A percentile compares a stretch with the other conserved stretches of the same genome.
Evolutionary conservation across 2,329 filamentous ascomycete species (phyloP).

Genomic region (Raffaelea albimanens): DNA sequence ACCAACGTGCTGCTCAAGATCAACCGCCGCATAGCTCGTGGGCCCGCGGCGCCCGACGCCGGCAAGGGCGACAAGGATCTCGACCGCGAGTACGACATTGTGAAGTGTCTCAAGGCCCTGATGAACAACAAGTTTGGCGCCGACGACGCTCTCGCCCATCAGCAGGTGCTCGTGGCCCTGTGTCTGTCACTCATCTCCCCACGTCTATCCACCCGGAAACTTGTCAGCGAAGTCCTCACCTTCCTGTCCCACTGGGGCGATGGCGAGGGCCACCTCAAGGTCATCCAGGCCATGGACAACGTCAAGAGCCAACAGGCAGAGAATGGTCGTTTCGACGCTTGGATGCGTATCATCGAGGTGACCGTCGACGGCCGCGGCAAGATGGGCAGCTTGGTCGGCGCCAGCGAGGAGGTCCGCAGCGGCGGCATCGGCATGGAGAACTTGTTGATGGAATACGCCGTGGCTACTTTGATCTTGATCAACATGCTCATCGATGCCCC

Average conservation of each 20-base stretch:
- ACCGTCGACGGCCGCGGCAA: constrained; percentile 95
- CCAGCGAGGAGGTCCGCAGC: constrained; percentile 89
- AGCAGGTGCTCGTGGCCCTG: constrained; percentile 81
- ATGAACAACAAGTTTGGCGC: constrained; percentile 99
- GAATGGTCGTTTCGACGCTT: constrained; percentile 92
- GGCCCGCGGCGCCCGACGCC: constrained; percentile 54
- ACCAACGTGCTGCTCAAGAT: constrained; percentile 91
- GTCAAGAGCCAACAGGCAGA: constrained; percentile 83
- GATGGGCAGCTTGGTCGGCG: constrained; percentile 96
- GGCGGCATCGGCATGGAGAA: constrained; percentile 99
- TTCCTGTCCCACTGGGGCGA: constrained; percentile 91
- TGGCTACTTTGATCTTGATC: constrained; percentile 86
- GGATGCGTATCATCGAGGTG: constrained; percentile 98
- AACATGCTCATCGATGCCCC: constrained; percentile 95
- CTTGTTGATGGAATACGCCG: constrained; percentile 95
- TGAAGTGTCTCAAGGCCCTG: constrained; percentile 92
- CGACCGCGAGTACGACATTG: constrained; percentile 90
- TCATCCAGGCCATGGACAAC: constrained; percentile 85
- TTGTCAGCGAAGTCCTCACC: constrained; percentile 92
- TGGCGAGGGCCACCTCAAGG: constrained; percentile 81
- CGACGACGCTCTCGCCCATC: constrained; percentile 84
- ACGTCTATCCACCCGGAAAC: constrained; percentile 80
- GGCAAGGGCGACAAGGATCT: constrained; percentile 64
- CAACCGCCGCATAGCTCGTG: constrained; percentile 73
- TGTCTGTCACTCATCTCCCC: constrained; percentile 81